Evolutionary conservation across 2,329 filamentous ascomycete genomes (phyloP).

Genomic region (Plectosphaerella cucumerina): DNA sequence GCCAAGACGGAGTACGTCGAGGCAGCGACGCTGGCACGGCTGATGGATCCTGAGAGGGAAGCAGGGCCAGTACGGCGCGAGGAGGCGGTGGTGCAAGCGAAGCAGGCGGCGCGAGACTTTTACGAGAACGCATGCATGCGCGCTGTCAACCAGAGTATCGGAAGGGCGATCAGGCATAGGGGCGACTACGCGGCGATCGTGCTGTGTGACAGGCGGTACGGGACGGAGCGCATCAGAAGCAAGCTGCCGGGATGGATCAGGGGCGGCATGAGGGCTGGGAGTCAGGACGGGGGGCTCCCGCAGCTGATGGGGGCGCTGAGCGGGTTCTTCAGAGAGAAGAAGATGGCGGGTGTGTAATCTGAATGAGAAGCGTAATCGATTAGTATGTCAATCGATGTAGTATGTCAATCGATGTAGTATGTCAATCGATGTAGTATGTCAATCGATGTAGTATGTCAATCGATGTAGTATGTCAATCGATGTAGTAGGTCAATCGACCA

Average conservation of each 20-base stretch:
- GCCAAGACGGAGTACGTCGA: conserved; percentile 88
- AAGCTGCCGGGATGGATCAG: conserved; percentile 92
- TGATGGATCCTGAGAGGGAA: conserved; percentile 16
- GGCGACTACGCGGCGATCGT: conserved; percentile 89
- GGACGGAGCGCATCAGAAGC: conserved; percentile 62
- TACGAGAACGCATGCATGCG: conserved; percentile 97
- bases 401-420: too few species aligned
- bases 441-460: too few species aligned
- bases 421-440: too few species aligned
- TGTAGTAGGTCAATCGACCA: too few species aligned
- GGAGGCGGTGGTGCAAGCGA: conserved; percentile 34
- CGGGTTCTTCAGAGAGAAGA: conserved; percentile 55
- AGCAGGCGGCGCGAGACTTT: conserved; percentile 67
- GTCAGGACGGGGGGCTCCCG: conserved; percentile 47
- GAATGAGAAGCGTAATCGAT: too few species aligned
- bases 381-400: too few species aligned
- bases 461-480: too few species aligned
- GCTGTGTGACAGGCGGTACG: conserved; percentile 77
- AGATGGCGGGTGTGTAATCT: background rate
- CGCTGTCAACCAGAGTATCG: conserved; percentile 94
- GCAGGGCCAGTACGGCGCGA: conserved; percentile 7
- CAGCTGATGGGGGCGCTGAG: conserved; percentile 55
- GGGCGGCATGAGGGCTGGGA: conserved; percentile 54
- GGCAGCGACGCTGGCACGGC: conserved; percentile 40
- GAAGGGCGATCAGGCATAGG: conserved; percentile 82